phyloP scores from a whole-genome alignment of 1,284 basidiomycete genomes.

The Puccinia horiana region DNA sequence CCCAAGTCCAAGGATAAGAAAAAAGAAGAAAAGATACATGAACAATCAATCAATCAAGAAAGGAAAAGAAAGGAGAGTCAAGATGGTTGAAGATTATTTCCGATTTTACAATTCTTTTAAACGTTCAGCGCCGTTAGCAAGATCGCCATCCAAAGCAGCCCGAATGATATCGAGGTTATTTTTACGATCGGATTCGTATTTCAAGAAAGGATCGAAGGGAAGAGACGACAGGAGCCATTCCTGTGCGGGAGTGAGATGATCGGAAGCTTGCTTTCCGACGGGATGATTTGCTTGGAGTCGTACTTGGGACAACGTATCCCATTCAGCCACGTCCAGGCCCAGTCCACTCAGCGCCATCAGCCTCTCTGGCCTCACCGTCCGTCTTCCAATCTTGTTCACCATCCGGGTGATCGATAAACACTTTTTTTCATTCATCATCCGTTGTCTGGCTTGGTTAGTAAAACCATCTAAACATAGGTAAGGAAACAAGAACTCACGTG shows the following conservation, averaged over 20 bases:
- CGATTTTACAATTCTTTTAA: slow-evolving; percentile 32
- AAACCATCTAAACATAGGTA: background rate
- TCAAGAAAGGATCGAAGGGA: background rate
- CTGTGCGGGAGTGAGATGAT: slow-evolving; percentile 14
- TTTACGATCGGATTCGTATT: slow-evolving; percentile 8
- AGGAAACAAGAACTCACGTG: slow-evolving; percentile 11
- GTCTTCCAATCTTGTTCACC: slow-evolving; percentile 42
- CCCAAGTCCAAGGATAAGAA: too few relatives aligned
- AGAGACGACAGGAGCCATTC: slow-evolving; percentile 31
- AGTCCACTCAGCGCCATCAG: slow-evolving; percentile 16
- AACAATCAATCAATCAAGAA: background rate
- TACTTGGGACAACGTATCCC: background rate
- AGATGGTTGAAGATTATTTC: background rate
- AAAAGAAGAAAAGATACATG: background rate
- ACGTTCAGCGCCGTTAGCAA: slow-evolving; percentile 7
- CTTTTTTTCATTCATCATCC: background rate
- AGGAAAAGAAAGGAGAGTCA: background rate
- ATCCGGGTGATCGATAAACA: slow-evolving; percentile 47
- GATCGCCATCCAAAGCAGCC: slow-evolving; percentile 33
- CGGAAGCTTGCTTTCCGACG: background rate
- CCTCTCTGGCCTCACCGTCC: slow-evolving; percentile 26
- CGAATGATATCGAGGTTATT: slow-evolving; percentile 41
- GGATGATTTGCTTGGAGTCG: background rate
- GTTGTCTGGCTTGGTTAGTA: background rate
- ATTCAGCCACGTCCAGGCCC: slow-evolving; percentile 3